Conservation (phyloP, 768 basidiomycete species). For the Leucocoprinus birnbaumii region DNA sequence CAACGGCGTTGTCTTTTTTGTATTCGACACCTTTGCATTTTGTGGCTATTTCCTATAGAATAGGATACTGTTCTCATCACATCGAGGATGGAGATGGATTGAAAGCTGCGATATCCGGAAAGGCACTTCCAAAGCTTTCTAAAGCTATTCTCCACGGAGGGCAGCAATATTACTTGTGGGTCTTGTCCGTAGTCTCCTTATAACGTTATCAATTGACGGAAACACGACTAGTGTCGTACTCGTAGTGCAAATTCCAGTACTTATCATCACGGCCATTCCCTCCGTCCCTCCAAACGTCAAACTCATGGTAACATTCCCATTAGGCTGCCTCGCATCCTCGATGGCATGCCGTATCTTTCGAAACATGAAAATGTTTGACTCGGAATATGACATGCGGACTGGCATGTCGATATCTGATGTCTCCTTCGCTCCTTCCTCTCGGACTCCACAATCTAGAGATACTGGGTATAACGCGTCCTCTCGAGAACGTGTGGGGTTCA, state of each 20-base stretch:
- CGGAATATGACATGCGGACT: too few relatives aligned
- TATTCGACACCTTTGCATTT: conserved; percentile 28
- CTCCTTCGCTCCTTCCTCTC: not conserved
- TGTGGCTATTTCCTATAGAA: conserved; percentile 27
- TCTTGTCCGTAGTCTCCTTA: not conserved
- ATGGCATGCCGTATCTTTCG: conserved; percentile 7
- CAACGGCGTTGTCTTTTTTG: not conserved
- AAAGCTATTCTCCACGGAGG: conserved; percentile 26
- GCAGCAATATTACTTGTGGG: conserved; percentile 32
- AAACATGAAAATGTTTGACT: not conserved
- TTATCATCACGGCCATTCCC: not conserved
- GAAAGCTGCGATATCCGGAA: conserved; percentile 17
- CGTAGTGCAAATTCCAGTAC: not conserved
- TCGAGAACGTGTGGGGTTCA: too few relatives aligned
- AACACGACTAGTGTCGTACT: not conserved
- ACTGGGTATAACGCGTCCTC: too few relatives aligned
- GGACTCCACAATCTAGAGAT: not conserved
- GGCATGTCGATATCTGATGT: too few relatives aligned
- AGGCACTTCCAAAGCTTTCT: conserved; percentile 20
- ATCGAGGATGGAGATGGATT: conserved; percentile 8
- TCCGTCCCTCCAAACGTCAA: not conserved
- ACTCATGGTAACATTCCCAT: not conserved
- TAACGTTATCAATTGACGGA: too few relatives aligned
- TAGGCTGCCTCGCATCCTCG: not conserved
- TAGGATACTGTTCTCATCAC: conserved; percentile 16